phyloP scores from a whole-genome alignment of 306 rosid genomes.

The Begonia peltatifolia region DNA sequence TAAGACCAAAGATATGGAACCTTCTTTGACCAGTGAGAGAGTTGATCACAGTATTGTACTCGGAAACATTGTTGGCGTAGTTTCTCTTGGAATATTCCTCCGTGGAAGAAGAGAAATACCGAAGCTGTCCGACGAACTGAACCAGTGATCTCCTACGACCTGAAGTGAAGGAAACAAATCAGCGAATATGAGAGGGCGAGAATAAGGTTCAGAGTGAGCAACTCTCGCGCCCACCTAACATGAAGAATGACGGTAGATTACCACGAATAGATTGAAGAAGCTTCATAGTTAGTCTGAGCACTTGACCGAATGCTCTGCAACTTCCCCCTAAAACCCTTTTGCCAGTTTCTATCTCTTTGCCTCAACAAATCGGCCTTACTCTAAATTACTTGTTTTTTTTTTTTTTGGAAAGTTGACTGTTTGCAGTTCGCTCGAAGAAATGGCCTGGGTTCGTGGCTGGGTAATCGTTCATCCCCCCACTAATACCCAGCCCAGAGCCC shows the following conservation, averaged over 20 bases:
- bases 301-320: background rate
- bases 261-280: slow-evolving; percentile 47
- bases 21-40: slow-evolving; percentile 52
- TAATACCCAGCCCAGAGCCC: no score
- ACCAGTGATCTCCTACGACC: slow-evolving; percentile 27
- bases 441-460: no score
- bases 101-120: slow-evolving; percentile 33
- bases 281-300: slow-evolving; percentile 24
- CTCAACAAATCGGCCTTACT: no score
- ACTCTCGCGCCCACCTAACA: background rate
- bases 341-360: no score
- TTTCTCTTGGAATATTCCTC: slow-evolving; percentile 54
- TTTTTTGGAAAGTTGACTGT: no score
- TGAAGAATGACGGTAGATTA: slow-evolving; percentile 8
- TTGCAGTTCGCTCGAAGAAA: no score
- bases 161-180: slow-evolving; percentile 13
- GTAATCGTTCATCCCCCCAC: no score
- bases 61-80: slow-evolving; percentile 63
- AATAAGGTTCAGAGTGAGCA: background rate
- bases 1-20: slow-evolving; percentile 8
- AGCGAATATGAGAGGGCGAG: background rate
- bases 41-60: slow-evolving; percentile 68
- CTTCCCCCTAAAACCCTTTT: background rate
- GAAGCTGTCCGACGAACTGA: slow-evolving; percentile 34
- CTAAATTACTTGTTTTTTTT: no score